phyloP scores from a whole-genome alignment of 345 rosid genomes.

The Hibiscus syriacus region DNA sequence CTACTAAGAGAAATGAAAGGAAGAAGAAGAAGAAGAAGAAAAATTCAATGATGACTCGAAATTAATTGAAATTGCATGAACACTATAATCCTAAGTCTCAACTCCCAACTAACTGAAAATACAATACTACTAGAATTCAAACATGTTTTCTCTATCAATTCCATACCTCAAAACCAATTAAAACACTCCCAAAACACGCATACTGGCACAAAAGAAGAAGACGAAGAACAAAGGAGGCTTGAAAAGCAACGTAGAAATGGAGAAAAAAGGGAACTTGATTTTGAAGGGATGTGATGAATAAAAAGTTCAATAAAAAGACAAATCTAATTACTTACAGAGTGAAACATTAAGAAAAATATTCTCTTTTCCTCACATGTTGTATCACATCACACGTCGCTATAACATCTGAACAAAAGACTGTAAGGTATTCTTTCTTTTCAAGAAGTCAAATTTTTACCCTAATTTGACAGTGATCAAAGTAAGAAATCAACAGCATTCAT shows the following conservation, averaged over 20 bases:
- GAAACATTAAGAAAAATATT: background rate
- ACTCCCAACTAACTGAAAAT: background rate
- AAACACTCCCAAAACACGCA: no score
- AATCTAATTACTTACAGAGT: background rate
- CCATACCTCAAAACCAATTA: background rate
- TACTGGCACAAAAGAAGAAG: background rate
- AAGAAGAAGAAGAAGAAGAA: no score
- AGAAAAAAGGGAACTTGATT: slow-evolving; percentile 1
- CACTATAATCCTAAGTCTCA: background rate
- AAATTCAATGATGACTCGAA: no score
- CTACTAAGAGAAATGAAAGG: background rate
- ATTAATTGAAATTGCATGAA: background rate
- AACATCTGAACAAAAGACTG: slow-evolving; percentile 5
- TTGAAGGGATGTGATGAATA: background rate
- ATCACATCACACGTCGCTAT: slow-evolving; percentile 12
- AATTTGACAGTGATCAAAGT: background rate
- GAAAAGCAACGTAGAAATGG: background rate
- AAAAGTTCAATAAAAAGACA: background rate
- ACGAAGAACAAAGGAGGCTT: background rate
- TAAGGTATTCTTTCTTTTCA: background rate
- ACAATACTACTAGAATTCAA: no score
- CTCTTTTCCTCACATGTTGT: background rate
- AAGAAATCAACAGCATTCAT: slow-evolving; percentile 1
- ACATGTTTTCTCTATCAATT: background rate
- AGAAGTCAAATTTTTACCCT: background rate